Evolutionary conservation across 306 rosid species (phyloP), one percentile per base, ranked within the genome.

Genomic region (Medicago lupulina): DNA sequence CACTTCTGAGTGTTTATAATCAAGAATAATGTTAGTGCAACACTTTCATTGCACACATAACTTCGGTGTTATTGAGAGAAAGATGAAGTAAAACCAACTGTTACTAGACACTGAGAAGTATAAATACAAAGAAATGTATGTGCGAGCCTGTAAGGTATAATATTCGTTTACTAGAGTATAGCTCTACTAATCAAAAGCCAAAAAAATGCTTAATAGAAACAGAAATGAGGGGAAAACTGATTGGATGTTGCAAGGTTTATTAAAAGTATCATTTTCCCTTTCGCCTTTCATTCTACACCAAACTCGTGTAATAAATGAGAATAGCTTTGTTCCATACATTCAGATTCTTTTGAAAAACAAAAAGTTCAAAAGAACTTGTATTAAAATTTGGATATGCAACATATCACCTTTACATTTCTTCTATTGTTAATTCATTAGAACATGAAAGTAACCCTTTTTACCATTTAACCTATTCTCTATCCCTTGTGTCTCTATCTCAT

Each of bases 351-450:
- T 59, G 17, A 21, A 51, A 53, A 50, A 66, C 8, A 51, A 76
- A 51, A 4, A 10, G 4, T 23, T 21, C 18, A 61, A 14, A 53
- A 38, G 9, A 47, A 34, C 18, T 7, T 41, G 47, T 53, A n/a
- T 54, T 66, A 72, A 79, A 64, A 43, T 23, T 19, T 28, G 47
- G 23, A 54, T 47, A 49, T 74, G 15, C 76, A 68, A 75, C 9
- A 25, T 51, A 67, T 39, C 68, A 31, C 8, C 54, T 62, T 46
- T 38, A 43, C 60, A 28, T 68, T 75, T 41, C 65, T 53, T 59
- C 80, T 34, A 10, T 23, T 4, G 0, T 16, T 19, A 57, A 60
- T 67, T 17, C 57, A 58, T 74, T 59, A 40, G 74, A 59, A 47
- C 73, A 61, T n/a, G 66, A 46, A 59, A 49, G 76, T 39, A 74